Conservation (phyloP, 2,329 filamentous ascomycete genomes). For the Stagonosporopsis cucurbitacearum region DNA sequence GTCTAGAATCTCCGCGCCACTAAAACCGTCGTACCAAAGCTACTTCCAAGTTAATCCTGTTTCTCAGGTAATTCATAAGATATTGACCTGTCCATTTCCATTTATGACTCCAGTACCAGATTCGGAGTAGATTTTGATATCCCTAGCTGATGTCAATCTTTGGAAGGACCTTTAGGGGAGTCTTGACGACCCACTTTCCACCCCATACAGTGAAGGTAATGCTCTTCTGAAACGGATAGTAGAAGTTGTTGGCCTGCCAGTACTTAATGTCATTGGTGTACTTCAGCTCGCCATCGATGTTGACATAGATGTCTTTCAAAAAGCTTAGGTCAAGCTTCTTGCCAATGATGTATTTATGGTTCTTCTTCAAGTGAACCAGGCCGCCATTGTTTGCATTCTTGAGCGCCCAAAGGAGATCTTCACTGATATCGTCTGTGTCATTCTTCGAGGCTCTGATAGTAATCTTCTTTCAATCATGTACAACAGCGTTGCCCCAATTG, state of each 20-base stretch:
- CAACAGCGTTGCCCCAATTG: conserved; percentile 40
- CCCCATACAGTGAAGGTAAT: conserved; percentile 71
- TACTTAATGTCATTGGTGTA: conserved; percentile 57
- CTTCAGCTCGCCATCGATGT: conserved; percentile 62
- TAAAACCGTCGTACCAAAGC: conserved; percentile 57
- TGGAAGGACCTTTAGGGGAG: not conserved
- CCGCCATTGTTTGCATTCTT: conserved; percentile 66
- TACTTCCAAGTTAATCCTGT: too few species aligned
- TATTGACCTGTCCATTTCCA: conserved; percentile 56
- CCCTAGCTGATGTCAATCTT: conserved; percentile 22
- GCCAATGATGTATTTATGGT: conserved; percentile 64
- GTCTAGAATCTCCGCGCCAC: conserved; percentile 57
- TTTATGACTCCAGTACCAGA: conserved; percentile 57
- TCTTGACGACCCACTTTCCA: conserved; percentile 52
- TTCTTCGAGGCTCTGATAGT: conserved; percentile 61
- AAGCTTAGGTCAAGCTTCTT: conserved; percentile 66
- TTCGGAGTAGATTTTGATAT: conserved; percentile 62
- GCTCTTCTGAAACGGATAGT: conserved; percentile 60
- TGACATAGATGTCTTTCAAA: conserved; percentile 63
- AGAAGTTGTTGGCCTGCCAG: conserved; percentile 60
- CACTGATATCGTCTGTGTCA: conserved; percentile 63
- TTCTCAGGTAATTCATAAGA: too few species aligned
- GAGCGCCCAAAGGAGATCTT: conserved; percentile 62
- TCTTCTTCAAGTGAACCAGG: conserved; percentile 61
- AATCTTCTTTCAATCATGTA: conserved; percentile 54